Evolutionary conservation across 352 stramenopile genomes (phyloP), one percentile per base, ranked within the genome.

Genomic region (Peronosclerospora sorghi): DNA sequence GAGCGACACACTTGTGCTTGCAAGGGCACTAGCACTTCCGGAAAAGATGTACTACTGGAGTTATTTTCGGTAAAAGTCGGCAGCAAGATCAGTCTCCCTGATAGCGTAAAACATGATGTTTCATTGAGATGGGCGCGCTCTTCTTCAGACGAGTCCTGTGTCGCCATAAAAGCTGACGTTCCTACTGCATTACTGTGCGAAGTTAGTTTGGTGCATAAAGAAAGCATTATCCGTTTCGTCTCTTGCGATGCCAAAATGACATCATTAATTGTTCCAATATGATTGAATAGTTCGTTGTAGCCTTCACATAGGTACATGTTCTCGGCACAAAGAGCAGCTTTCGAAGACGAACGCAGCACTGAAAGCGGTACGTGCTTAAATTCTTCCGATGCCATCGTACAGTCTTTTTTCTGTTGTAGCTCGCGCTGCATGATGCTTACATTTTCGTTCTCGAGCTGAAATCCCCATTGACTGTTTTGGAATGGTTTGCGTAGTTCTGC

Each of bases 261-360:
- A 20, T 84, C 65, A 13, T 80, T 49, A 12, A 89, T 42, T 0
- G 73, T 73, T 5, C 61, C 75, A 24, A 94, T 89, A 32, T 92
- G 76, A 54, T 94, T 94, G 45, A 94, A 94, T 2, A 94, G 59
- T 45, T 94, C 82, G 44, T 94, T 94, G 70, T 91, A 94, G 34
- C 77, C 78, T 43, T 92, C 78, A 41, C 72, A 78, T 0, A 94
- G 56, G 24, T 90, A 89, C 32, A 83, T 61, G 40, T 89, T 92
- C 45, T 92, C 78, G 0, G 72, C 65, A 15, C 59, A 79, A 0
- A 89, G 69, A 21, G 70, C 63, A 2, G 73, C 70, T 38, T 81
- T 86, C 9, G 74, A 73, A 1, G 74, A 80, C 32, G 73, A 67
- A 8, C 77, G 74, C 18, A 89, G 46, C 17, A 92, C 68, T 6